These are phyloP conservation scores for Aspergillus wentii DNA, from an alignment of 495 filamentous ascomycete species.

Conservation along the genomic window DNA sequence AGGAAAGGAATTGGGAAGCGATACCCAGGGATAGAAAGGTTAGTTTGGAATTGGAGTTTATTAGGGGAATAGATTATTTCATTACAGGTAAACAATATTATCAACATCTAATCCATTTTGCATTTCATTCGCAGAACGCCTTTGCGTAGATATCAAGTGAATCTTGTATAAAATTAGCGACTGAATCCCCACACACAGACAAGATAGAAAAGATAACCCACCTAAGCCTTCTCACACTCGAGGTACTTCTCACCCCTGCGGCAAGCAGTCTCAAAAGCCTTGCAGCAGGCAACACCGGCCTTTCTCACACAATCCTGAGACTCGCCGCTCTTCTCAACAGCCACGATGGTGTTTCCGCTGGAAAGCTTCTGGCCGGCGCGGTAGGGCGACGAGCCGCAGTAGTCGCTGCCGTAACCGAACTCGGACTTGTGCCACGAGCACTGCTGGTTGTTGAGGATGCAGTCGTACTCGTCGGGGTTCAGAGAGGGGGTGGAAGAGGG, in stretches of 20 bases:
- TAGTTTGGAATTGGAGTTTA: too few species aligned
- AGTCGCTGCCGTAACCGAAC: slow-evolving; percentile 7
- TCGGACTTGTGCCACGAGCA: slow-evolving; percentile 10
- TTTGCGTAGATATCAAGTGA: too few species aligned
- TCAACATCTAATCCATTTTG: too few species aligned
- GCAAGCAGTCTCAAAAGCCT: slow-evolving; percentile 7
- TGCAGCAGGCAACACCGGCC: slow-evolving; percentile 5
- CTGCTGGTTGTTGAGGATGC: slow-evolving; percentile 6
- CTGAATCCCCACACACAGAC: too few species aligned
- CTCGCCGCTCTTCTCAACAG: slow-evolving; percentile 6
- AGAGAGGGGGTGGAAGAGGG: neutral
- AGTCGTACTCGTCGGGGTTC: slow-evolving; percentile 9
- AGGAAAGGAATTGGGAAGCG: too few species aligned
- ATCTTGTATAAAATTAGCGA: too few species aligned
- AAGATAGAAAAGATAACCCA: too few species aligned
- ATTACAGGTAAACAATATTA: too few species aligned
- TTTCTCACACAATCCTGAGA: slow-evolving; percentile 7
- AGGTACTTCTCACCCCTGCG: slow-evolving; percentile 11
- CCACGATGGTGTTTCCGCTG: slow-evolving; percentile 3
- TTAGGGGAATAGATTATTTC: too few species aligned
- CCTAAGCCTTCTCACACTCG: too few species aligned
- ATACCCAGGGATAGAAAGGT: too few species aligned
- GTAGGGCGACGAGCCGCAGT: slow-evolving; percentile 9
- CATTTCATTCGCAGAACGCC: too few species aligned
- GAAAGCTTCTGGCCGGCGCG: slow-evolving; percentile 6